Conservation (phyloP, 345 rosid species). For the Mangifera indica region DNA sequence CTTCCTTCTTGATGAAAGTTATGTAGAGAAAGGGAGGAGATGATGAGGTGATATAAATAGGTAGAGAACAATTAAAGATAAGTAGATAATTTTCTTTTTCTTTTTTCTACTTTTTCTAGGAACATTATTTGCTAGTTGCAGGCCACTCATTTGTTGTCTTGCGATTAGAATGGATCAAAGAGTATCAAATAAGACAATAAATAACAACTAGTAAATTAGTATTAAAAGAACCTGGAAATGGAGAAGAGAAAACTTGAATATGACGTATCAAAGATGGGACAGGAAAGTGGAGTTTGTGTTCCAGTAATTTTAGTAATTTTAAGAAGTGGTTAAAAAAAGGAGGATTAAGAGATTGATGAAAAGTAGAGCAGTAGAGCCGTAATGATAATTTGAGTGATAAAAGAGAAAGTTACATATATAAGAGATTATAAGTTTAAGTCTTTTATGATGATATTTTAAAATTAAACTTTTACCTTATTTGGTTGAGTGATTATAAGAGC, state of each 20-base stretch:
- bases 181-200: not conserved
- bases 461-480: no score
- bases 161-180: not conserved
- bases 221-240: not conserved
- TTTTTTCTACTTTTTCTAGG: conserved; percentile 4
- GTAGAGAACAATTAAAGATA: conserved; percentile 9
- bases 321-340: not conserved
- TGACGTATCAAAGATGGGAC: not conserved
- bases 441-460: no score
- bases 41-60: conserved; percentile 35
- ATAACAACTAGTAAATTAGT: not conserved
- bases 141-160: conserved; percentile 12
- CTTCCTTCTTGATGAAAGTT: conserved; percentile 13
- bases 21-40: conserved; percentile 13
- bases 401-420: no score
- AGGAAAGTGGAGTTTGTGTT: not conserved
- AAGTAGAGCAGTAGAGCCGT: conserved; percentile 2
- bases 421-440: no score
- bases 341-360: not conserved
- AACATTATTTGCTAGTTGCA: conserved; percentile 11
- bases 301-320: conserved; percentile 13
- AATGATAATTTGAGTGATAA: no score
- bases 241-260: not conserved
- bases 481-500: no score
- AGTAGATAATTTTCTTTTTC: not conserved